Base-by-base conservation (phyloP, 352 stramenopile genomes). In the Globisporangium sylvaticum region DNA sequence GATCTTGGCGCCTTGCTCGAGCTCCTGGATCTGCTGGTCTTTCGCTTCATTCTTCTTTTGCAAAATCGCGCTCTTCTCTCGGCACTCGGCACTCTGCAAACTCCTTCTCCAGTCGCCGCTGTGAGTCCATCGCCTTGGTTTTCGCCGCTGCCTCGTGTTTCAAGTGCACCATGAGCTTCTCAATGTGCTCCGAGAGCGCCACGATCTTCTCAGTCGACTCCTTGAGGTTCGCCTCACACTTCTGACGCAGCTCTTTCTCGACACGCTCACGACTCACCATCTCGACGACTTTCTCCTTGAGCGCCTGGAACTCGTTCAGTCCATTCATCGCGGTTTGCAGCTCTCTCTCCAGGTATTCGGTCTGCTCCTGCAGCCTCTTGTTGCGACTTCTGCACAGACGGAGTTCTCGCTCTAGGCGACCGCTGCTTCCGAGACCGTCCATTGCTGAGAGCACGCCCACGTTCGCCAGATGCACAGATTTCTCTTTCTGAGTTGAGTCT, bases 141-240 rank as follows among this genome's bases (percentile, higher is more conserved):
- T 99, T 99, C n/a, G 87, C 83, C 4, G 92, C 92, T 9, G 91
- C 95, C 70, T 99, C 95, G 72, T 98, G 94, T 75, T 98, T 98
- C 10, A 98, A 67, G 68, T 98, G 96, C 8, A 98, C 78, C 94
- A 98, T 98, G 25, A 99, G 79, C 76, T 98, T 99, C 70, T 98
- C 95, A 25, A 98, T 97, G 70, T 99, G 96, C 65, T 98, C 92
- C 31, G 88, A 94, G n/a, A 98, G 73, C 55, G 84, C 91, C 10
- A 89, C 78, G 32, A 98, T 87, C 76, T 98, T 97, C 37, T 97
- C 88, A 5, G 80, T 81, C 3, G 84, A 68, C 34, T 91, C 79
- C 37, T 85, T 88, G 32, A 83, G 77, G 20, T 83, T 80, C 31
- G 65, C 53, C 27, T 97, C 83, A 22, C 80, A 76, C 67, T 89